Conservation (phyloP, 192 early-diverging fungal species). For the Backusella psychrophila region DNA sequence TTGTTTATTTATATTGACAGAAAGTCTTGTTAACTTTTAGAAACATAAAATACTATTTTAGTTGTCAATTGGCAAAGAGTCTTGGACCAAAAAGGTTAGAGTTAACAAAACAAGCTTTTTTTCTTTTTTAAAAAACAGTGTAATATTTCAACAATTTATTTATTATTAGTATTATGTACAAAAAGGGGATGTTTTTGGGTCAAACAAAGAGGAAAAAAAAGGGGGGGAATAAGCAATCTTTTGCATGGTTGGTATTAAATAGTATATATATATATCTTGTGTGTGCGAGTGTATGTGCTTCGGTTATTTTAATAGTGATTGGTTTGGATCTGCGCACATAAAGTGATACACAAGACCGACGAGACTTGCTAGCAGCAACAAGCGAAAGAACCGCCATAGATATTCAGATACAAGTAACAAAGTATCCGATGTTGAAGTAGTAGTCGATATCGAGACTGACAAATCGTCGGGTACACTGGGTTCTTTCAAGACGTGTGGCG, state of each 20-base stretch:
- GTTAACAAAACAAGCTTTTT: background rate
- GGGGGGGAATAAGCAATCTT: background rate
- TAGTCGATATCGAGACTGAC: background rate
- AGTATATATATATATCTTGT: background rate
- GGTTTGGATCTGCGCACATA: constrained; percentile 20
- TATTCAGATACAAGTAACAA: constrained; percentile 24
- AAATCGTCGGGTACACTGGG: background rate
- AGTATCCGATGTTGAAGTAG: background rate
- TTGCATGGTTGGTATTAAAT: constrained; percentile 7
- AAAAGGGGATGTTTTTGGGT: background rate
- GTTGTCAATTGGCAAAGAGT: background rate
- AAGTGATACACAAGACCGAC: constrained; percentile 26
- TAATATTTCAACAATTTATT: background rate
- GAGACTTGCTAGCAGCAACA: constrained; percentile 22
- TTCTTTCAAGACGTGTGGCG: background rate
- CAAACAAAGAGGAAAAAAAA: background rate
- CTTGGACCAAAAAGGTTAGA: background rate
- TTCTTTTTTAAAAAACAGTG: background rate
- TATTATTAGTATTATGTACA: background rate
- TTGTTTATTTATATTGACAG: background rate
- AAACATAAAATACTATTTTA: background rate
- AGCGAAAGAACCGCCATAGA: constrained; percentile 24
- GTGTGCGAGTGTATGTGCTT: background rate
- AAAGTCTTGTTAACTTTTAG: background rate
- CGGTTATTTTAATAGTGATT: background rate